phyloP scores from a whole-genome alignment of 768 basidiomycete genomes.

The Collybia sordida region DNA sequence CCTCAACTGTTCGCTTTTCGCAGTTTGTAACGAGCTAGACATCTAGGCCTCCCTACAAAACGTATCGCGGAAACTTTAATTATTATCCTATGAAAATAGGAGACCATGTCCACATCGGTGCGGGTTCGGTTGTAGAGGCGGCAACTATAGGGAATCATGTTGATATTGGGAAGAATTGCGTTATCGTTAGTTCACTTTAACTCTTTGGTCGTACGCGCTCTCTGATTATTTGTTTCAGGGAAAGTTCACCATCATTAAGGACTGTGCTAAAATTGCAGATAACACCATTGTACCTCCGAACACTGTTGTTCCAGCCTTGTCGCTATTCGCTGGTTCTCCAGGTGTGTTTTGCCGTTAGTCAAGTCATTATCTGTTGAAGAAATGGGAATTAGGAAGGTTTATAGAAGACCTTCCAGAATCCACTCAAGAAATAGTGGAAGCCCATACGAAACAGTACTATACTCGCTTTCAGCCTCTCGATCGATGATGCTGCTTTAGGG shows the following conservation, averaged over 20 bases:
- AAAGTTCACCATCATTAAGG: constrained; percentile 95
- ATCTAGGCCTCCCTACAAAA: constrained; percentile 80
- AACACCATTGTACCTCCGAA: constrained; percentile 89
- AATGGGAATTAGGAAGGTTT: constrained; percentile 59
- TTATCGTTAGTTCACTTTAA: constrained; percentile 64
- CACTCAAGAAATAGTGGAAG: constrained; percentile 89
- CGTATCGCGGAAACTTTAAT: constrained; percentile 88
- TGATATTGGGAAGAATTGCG: constrained; percentile 92
- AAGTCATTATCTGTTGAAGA: neutral
- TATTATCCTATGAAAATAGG: constrained; percentile 98
- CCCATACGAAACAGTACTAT: constrained; percentile 83
- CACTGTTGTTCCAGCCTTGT: constrained; percentile 87
- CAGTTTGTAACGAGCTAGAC: neutral
- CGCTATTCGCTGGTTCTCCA: constrained; percentile 86
- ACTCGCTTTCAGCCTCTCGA: constrained; percentile 74
- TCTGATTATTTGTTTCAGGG: constrained; percentile 50
- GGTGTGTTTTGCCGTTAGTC: constrained; percentile 43
- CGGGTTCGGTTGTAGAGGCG: constrained; percentile 88
- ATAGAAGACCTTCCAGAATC: constrained; percentile 88
- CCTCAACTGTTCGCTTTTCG: neutral
- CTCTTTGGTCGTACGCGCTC: neutral
- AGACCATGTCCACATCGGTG: constrained; percentile 92
- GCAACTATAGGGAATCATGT: constrained; percentile 93
- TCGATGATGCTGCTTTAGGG: constrained; percentile 12
- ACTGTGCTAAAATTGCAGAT: constrained; percentile 88